Percentiles rank a stretch among this genome's conserved stretches.
Conservation (phyloP, 768 basidiomycete genomes). For the Epithele typhae region DNA sequence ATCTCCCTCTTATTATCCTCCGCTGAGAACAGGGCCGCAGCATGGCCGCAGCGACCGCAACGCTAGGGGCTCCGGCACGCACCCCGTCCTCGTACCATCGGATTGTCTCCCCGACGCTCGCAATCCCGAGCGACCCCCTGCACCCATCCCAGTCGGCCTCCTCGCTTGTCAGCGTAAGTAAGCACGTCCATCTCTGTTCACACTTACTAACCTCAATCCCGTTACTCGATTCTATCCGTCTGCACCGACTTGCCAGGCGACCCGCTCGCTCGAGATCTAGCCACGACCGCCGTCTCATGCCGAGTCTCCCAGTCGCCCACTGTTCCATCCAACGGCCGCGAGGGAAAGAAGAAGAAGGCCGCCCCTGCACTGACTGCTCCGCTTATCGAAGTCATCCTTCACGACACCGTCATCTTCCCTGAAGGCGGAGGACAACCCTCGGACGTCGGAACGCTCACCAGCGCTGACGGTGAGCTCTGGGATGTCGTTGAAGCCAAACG, state of each 20-base stretch:
- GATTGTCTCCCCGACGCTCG: conserved; percentile 54
- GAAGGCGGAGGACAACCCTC: conserved; percentile 82
- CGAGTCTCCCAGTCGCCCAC: conserved; percentile 41
- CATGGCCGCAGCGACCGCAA: conserved; percentile 36
- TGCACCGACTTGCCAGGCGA: conserved; percentile 44
- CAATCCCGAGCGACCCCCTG: conserved; percentile 45
- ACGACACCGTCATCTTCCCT: conserved; percentile 78
- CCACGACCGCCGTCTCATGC: conserved; percentile 52
- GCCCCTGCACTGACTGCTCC: conserved; percentile 44
- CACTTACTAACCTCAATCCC: background rate
- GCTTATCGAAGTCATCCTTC: conserved; percentile 61
- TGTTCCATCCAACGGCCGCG: conserved; percentile 27
- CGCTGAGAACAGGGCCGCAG: background rate
- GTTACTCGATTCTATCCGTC: conserved; percentile 3
- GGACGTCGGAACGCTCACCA: conserved; percentile 58
- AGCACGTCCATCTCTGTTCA: background rate
- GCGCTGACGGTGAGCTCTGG: conserved; percentile 43
- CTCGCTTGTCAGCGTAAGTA: conserved; percentile 72
- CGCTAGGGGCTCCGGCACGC: conserved; percentile 28
- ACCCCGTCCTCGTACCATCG: conserved; percentile 62
- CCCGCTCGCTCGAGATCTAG: conserved; percentile 57
- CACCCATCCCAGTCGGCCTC: conserved; percentile 66
- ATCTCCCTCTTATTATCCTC: too few relatives aligned
- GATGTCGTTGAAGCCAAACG: conserved; percentile 64
- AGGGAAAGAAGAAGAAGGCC: conserved; percentile 49